Base-by-base conservation (phyloP, 2,329 filamentous ascomycete species). In the Aspergillus unguis region DNA sequence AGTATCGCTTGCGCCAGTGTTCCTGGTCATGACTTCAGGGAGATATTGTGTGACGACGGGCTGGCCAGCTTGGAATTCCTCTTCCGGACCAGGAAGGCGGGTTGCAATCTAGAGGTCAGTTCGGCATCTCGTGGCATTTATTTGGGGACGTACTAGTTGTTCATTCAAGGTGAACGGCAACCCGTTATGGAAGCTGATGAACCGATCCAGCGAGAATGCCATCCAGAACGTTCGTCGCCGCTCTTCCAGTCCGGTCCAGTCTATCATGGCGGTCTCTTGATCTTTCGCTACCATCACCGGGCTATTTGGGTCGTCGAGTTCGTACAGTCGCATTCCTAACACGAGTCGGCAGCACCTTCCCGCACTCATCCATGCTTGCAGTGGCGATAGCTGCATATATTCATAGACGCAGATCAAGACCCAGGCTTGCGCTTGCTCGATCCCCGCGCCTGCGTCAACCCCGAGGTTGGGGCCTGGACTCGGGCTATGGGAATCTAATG, bases 151-250 rank as follows among this genome's bases (percentile, higher is more conserved):
- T 52, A 62, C 70, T 35, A 64, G 61, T n/a, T 58, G 49, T 17
- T 60, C 59, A 27, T 60, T 52, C 28, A 73, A 48, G 1, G 66
- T 68, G 27, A 69, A 57, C 4, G 68, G 66, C 44, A 62, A 58
- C 4, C 62, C 61, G 35, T 65, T 65, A 10, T 63, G 61, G 4
- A 71, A 62, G 44, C 66, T 66, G n/a, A 66, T 58, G 33, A 73
- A 67, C 1, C 65, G 67, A 57, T 75, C 72, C 11, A 75, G 53
- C 9, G 60, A 63, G 48, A 70, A 74, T 0, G 71, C 71, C 64
- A 74, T 65, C 72, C 72, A 75, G 55, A 74, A 75, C 0, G 66
- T 67, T n/a, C 72, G 55, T 10, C 72, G 53, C 38, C 62, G 65
- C 51, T 72, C 65, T 53, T 74, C 72, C 6, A 62, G 55, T n/a